Evolutionary conservation across 1,139 yeast species (phyloP), one percentile per base, ranked within the genome.

Genomic region (Yamadazyma dushanensis): DNA sequence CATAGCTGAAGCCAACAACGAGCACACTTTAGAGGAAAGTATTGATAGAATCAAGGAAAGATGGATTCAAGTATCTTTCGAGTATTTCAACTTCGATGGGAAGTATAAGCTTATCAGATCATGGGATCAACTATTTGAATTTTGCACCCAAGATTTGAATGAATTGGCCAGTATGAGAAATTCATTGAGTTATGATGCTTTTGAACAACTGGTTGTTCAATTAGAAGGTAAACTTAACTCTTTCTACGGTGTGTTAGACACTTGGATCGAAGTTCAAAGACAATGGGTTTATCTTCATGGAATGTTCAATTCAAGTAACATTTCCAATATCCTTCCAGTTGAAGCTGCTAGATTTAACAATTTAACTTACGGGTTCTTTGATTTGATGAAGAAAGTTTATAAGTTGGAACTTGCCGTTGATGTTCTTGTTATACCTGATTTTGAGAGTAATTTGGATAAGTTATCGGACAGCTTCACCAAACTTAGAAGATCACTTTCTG

Each of bases 221-320:
- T 66, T 88, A 66, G 90, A 83, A 44, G 66, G 63, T 1, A 76
- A 70, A 40, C 56, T 92, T 23, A 76, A 73, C 35, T 53, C 59
- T 0, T 49, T 88, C 1, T 73, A 71, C 36, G 61, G 66, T 1
- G 53, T 86, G 3, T 66, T 87, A 31, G 89, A 82, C 47, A 53
- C 62, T 0, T 89, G 96, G 95, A 71, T 84, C 27, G 96, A 87
- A 31, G 87, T 82, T 2, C 97, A 92, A 56, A 66, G 83, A n/a
- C 88, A 83, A 49, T 90, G 96, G 95, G 78, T 87, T 2, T 88
- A 90, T 51, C 68, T 90, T 15, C 83, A 79, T 44, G 96, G 96
- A 1, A 79, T 89, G 0, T 84, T 92, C 52, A 78, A 76, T 10
- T 76, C 75, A 37, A 63, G 70, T 1, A 89, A 84, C 29, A 76